Evolutionary conservation across 345 rosid species (phyloP), one percentile per base, ranked within the genome.

Genomic region (Lepidium aucheri): DNA sequence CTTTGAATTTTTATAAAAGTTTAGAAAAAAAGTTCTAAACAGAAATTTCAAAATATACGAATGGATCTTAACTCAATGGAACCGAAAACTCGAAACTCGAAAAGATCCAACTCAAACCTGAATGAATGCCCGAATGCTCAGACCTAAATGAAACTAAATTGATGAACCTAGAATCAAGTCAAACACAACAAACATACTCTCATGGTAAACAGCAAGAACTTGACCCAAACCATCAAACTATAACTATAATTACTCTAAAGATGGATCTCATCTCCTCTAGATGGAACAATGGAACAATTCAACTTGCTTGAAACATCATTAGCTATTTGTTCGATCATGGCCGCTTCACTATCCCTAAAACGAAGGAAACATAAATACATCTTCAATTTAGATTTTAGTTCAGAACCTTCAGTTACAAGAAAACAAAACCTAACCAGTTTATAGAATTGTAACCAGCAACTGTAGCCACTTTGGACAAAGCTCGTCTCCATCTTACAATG

Each of bases 281-380:
- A 14, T 16, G 17, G 39, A 53, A 5, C 24, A 8, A 13, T 8
- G 0, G 24, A 41, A 3, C 3, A 44, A 18, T 34, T 33, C 42
- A 75, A n/a, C 40, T 38, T 75, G 24, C 40, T 13, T 53, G 49
- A 38, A 7, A 75, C 41, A 9, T 53, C 47, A 8, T 20, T 38
- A 4, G 65, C 69, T 28, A 72, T 63, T 30, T 15, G 45, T 12
- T 66, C 68, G 35, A 57, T 40, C 47, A 57, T 57, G 33, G 32
- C 46, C 17, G 62, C 62, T 38, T 57, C 63, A 57, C 3, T 57
- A 12, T 39, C 35, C 46, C 47, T 39, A 40, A 22, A 20, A 18
- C 38, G 6, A 9, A 0, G 7, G 32, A 10, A 56, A 56, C 30
- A 56, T 56, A 15, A 36, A 11, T 12, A 38, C 12, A 53, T 52